These are phyloP conservation scores for Saturnispora saitoi DNA, from an alignment of 805 yeast genomes.

Conservation along the genomic window DNA sequence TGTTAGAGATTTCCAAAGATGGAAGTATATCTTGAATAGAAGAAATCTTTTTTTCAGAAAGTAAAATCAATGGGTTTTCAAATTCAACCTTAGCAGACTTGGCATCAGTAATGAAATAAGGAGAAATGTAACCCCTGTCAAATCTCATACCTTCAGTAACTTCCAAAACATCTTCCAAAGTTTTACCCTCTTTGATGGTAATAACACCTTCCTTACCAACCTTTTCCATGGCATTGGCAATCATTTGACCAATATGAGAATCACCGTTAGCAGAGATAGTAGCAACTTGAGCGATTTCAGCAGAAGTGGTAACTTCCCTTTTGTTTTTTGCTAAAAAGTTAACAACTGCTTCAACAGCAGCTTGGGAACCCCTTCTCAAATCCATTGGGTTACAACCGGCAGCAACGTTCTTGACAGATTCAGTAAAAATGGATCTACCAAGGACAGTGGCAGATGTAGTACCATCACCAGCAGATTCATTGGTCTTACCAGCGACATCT, in stretches of 20 bases:
- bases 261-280: constrained; percentile 98
- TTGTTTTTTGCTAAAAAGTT: constrained; percentile 75
- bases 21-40: constrained; percentile 88
- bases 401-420: constrained; percentile 92
- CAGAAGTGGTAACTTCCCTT: constrained; percentile 88
- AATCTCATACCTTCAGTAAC: constrained; percentile 98
- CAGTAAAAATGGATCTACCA: constrained; percentile 92
- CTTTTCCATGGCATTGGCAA: constrained; percentile 95
- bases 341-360: constrained; percentile 92
- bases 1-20: constrained; percentile 86
- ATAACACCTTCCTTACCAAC: constrained; percentile 99
- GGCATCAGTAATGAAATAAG: constrained; percentile 91
- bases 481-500: constrained; percentile 95
- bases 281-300: constrained; percentile 96
- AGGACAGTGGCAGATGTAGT: constrained; percentile 95
- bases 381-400: constrained; percentile 99
- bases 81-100: constrained; percentile 91
- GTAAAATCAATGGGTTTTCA: constrained; percentile 81
- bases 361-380: constrained; percentile 92
- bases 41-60: constrained; percentile 88
- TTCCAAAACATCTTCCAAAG: constrained; percentile 91
- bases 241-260: constrained; percentile 77
- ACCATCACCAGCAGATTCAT: constrained; percentile 98
- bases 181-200: constrained; percentile 95
- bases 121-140: constrained; percentile 95